phyloP scores from a whole-genome alignment of 371 early-diverging fungal species.

The Apophysomyces ossiformis region DNA sequence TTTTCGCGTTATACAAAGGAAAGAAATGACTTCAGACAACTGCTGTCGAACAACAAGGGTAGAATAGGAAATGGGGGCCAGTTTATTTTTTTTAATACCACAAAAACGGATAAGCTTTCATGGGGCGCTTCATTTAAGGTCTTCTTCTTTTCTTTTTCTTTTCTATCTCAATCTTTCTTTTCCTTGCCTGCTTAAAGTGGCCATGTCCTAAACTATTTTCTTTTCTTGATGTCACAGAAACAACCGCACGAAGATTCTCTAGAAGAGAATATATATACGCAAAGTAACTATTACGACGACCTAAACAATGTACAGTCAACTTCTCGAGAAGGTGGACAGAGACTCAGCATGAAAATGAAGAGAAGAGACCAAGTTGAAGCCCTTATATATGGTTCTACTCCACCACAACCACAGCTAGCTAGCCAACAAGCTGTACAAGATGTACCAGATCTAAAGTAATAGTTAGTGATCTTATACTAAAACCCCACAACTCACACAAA shows the following conservation, averaged over 20 bases:
- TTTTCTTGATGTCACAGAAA: conserved; percentile 7
- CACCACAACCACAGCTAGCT: neutral
- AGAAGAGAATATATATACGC: neutral
- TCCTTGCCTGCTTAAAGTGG: neutral
- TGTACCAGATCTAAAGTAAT: neutral
- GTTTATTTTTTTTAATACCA: neutral
- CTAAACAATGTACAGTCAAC: neutral
- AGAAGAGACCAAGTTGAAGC: conserved; percentile 17
- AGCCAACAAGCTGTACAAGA: neutral
- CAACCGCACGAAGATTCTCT: neutral
- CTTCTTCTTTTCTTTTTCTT: neutral
- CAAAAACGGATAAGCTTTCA: conserved; percentile 9
- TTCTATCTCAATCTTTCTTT: neutral
- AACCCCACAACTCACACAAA: too few relatives aligned
- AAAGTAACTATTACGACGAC: neutral
- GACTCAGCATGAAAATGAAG: conserved; percentile 13
- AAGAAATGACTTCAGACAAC: conserved; percentile 2
- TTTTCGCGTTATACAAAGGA: neutral
- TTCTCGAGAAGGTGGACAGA: neutral
- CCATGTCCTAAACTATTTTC: neutral
- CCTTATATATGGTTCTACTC: neutral
- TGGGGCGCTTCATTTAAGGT: conserved; percentile 7
- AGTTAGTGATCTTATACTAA: neutral
- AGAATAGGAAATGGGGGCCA: conserved; percentile 2
- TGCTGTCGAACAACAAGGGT: conserved; percentile 3